Evolutionary conservation across 148 eudicot genomes (phyloP), one percentile per base, ranked within the genome.

Genomic region (Spergularia marina): DNA sequence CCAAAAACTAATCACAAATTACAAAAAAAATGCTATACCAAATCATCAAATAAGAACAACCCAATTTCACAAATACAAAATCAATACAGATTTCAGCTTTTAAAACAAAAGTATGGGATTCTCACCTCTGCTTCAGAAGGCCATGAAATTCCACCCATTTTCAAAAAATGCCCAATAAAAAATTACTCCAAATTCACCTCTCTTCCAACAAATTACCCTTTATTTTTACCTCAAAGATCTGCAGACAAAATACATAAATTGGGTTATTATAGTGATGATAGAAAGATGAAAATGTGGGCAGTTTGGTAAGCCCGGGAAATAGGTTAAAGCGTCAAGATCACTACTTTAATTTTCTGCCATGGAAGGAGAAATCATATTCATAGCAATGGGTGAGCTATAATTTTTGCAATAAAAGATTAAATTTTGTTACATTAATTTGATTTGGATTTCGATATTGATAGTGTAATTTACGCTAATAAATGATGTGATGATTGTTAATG

Each of bases 81-180:
- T n/a, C 18, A n/a, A 64, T 30, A 16, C 44, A 13, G 39, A 60
- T 21, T 55, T n/a, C 60, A 7, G 36, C 17, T 34, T 14, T 44
- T 6, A 9, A 25, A 58, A 44, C 11, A 57, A 12, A 41, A 14
- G 69, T 10, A 18, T 15, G 64, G 44, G 61, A 41, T 74, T 63
- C 63, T 72, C 65, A 91, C 97, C 97, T 91, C 90, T 36, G 83
- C 55, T 53, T 87, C 82, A 30, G 85, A 88, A 51, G 97, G 97
- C 93, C 97, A 91, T 72, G 84, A 76, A 70, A 30, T 60, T 51
- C 74, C 88, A 77, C 66, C 88, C 87, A 89, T 89, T 53, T 74
- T 81, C 41, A 17, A 18, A 17, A 18, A 74, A 82, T 57, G 41
- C 3, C 36, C 15, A 17, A 30, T 52, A 74, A 23, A 55, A 53